phyloP scores from a whole-genome alignment of 768 basidiomycete genomes.

The Exidia glandulosa region DNA sequence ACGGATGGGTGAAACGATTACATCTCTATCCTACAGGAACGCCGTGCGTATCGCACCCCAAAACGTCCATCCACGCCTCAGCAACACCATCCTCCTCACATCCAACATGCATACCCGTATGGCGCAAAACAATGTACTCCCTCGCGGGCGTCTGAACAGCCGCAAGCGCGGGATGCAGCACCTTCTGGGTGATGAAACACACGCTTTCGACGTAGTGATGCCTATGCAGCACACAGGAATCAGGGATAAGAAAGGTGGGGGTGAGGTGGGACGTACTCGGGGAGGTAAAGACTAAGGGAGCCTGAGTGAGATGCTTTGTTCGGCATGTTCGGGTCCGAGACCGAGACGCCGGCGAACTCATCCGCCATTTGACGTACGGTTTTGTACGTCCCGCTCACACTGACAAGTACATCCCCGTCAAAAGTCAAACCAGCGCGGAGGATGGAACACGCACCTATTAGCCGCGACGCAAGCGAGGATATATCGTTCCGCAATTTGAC shows the following conservation, averaged over 20 bases:
- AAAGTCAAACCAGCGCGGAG: not conserved
- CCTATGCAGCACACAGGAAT: conserved; percentile 22
- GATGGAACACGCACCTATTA: conserved; percentile 40
- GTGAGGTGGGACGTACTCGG: conserved; percentile 37
- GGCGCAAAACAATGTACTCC: conserved; percentile 58
- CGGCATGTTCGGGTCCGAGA: conserved; percentile 1
- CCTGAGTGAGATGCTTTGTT: conserved; percentile 10
- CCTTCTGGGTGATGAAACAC: conserved; percentile 40
- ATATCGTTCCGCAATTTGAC: conserved; percentile 47
- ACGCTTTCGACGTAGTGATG: conserved; percentile 71
- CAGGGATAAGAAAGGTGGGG: not conserved
- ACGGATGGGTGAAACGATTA: too few species aligned
- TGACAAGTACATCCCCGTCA: conserved; percentile 18
- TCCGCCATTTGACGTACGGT: conserved; percentile 60
- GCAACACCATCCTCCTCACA: conserved; percentile 65
- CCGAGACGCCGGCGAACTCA: conserved; percentile 46
- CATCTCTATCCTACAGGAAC: too few species aligned
- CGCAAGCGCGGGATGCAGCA: conserved; percentile 54
- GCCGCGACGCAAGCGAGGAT: conserved; percentile 59
- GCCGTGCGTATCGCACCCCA: conserved; percentile 34
- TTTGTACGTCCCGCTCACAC: conserved; percentile 62
- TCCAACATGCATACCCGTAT: conserved; percentile 71
- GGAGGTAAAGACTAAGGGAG: conserved; percentile 52
- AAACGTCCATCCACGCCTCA: conserved; percentile 46
- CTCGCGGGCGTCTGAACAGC: conserved; percentile 57